Evolutionary conservation across 306 rosid species (phyloP).

Genomic region (Rosa persica): DNA sequence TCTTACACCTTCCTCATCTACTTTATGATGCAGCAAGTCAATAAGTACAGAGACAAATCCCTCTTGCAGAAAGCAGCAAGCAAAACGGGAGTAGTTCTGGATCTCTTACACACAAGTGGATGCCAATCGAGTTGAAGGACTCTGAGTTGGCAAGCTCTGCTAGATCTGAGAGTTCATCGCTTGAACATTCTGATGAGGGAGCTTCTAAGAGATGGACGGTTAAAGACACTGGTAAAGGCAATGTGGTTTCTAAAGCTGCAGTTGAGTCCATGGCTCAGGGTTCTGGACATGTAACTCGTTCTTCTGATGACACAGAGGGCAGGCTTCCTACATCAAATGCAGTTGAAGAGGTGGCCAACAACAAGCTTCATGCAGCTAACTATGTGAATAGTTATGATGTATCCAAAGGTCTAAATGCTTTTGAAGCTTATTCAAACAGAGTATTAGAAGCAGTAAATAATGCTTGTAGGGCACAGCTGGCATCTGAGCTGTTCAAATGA

Average conservation of each 20-base stretch:
- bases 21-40: slow-evolving; percentile 40
- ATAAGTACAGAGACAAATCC: slow-evolving; percentile 41
- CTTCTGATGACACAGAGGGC: slow-evolving; percentile 25
- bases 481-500: slow-evolving; percentile 56
- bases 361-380: slow-evolving; percentile 31
- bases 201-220: slow-evolving; percentile 29
- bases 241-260: slow-evolving; percentile 27
- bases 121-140: slow-evolving; percentile 60
- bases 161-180: slow-evolving; percentile 40
- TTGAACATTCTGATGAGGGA: slow-evolving; percentile 39
- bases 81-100: slow-evolving; percentile 45
- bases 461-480: slow-evolving; percentile 49
- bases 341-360: slow-evolving; percentile 19
- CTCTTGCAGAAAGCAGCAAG: slow-evolving; percentile 40
- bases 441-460: slow-evolving; percentile 53
- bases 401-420: slow-evolving; percentile 29
- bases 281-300: slow-evolving; percentile 12
- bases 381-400: slow-evolving; percentile 18
- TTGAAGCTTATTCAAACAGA: slow-evolving; percentile 38
- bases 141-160: slow-evolving; percentile 32
- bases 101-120: slow-evolving; percentile 63
- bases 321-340: slow-evolving; percentile 29
- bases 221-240: slow-evolving; percentile 35
- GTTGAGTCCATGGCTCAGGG: slow-evolving; percentile 20
- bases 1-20: slow-evolving; percentile 29